Percentiles rank a stretch among this genome's conserved stretches.
These are phyloP conservation scores for Neonectria punicea DNA, from an alignment of 2,329 filamentous ascomycete genomes.

Conservation along the genomic window DNA sequence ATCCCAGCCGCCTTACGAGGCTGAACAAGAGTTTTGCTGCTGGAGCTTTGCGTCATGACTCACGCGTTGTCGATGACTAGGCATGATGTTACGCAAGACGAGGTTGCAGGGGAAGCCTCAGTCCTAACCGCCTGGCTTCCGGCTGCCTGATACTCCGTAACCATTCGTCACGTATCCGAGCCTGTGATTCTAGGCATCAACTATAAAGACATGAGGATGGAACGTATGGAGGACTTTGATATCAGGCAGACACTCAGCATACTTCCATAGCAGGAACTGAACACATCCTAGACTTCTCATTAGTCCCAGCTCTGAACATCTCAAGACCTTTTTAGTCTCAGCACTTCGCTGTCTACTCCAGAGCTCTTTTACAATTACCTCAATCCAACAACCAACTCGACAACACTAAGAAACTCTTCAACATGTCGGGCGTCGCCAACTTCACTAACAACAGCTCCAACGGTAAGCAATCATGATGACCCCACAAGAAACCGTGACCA, in stretches of 20 bases:
- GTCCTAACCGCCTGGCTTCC: not conserved
- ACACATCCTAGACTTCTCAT: not conserved
- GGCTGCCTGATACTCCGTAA: slow-evolving; percentile 6
- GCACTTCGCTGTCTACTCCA: not conserved
- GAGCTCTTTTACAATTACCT: slow-evolving; percentile 6
- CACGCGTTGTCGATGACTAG: slow-evolving; percentile 29
- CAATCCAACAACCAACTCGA: not conserved
- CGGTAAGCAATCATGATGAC: slow-evolving; percentile 26
- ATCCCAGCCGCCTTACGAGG: slow-evolving; percentile 15
- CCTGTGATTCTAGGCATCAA: slow-evolving; percentile 19
- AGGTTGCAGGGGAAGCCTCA: not conserved
- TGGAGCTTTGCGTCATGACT: slow-evolving; percentile 39
- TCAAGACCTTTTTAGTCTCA: slow-evolving; percentile 15
- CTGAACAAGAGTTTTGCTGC: not conserved
- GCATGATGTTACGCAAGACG: slow-evolving; percentile 26
- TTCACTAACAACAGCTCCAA: slow-evolving; percentile 21
- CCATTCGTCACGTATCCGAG: not conserved
- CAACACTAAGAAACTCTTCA: slow-evolving; percentile 22
- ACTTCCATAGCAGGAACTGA: slow-evolving; percentile 6
- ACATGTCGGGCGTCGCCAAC: slow-evolving; percentile 25
- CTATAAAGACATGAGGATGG: slow-evolving; percentile 34
- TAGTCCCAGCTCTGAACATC: slow-evolving; percentile 1
- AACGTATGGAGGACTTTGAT: slow-evolving; percentile 12
- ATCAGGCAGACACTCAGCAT: slow-evolving; percentile 23
- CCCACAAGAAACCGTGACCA: not conserved